Evolutionary conservation across 1,139 yeast genomes (phyloP).

Genomic region (Sugiyamaella japonica): DNA sequence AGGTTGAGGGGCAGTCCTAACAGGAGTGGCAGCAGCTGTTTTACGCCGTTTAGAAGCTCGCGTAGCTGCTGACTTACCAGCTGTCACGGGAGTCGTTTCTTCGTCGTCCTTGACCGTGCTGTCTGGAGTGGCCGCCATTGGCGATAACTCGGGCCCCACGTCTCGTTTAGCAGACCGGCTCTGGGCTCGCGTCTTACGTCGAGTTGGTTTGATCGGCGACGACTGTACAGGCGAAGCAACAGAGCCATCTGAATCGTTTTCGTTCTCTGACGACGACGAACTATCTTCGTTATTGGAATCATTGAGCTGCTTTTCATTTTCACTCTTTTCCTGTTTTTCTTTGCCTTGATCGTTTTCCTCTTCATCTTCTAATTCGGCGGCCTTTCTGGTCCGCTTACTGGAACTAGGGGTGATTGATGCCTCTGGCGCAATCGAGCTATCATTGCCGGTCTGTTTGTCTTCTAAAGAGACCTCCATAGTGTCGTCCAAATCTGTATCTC

Average conservation of each 20-base stretch:
- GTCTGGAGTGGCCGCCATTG: constrained; percentile 5
- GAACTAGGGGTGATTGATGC: not conserved
- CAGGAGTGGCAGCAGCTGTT: constrained; percentile 7
- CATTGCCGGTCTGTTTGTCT: not conserved
- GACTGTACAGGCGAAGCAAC: constrained; percentile 7
- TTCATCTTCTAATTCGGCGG: constrained; percentile 1
- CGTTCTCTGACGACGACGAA: constrained; percentile 16
- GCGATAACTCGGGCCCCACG: constrained; percentile 8
- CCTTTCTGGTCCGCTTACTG: not conserved
- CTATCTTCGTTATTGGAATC: constrained; percentile 7
- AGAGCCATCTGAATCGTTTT: constrained; percentile 9
- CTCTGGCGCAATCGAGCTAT: not conserved
- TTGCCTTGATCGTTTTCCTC: constrained; percentile 3
- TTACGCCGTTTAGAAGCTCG: constrained; percentile 9
- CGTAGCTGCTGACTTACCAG: not conserved
- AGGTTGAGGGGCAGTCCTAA: not conserved
- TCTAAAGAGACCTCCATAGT: constrained; percentile 7
- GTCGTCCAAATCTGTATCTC: not conserved
- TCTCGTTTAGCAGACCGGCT: constrained; percentile 19
- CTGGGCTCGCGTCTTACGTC: constrained; percentile 15
- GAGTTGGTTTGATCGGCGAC: constrained; percentile 10
- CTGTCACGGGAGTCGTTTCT: not conserved
- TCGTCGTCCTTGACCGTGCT: constrained; percentile 13
- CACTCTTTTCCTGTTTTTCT: not conserved
- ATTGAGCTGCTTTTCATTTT: constrained; percentile 15